Evolutionary conservation across 23 red algal genomes (phyloP), one percentile per base, ranked within the genome.

Genomic region (Agarophyton chilense): DNA sequence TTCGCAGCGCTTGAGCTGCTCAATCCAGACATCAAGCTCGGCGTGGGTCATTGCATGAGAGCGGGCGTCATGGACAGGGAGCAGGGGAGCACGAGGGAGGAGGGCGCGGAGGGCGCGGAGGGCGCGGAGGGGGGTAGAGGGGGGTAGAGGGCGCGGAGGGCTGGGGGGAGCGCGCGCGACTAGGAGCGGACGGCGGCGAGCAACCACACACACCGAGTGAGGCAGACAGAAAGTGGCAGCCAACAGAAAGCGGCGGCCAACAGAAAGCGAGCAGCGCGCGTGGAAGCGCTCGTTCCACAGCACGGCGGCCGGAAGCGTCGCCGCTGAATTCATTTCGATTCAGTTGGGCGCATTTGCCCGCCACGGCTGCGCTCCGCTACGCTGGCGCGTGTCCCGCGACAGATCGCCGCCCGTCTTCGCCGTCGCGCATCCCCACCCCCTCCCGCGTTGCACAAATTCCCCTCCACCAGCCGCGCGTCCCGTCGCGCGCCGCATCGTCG

Each of bases 1-100:
- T 81, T 95, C 90, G 55, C 92, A 98, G 81, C 86, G 89, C 83
- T 98, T 92, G 51, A 98, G 83, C 83, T 98, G 92, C 50, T 90
- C 87, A 56, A 98, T 94, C 93, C 94, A 98, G 19, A 33, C 52
- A 32, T 98, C 96, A 16, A 98, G 68, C 32, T 98, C 93, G n/a
- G 82, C 82, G n/a, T 31, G 44, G 0, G 90, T 73, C 90, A 93
- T 93, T 51, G 51, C 79, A 47, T 6, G 13, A 13, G 58, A 2
- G 64, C 38, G 32, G 74, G 45, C 49, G 46, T 47, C 49, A 78
- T 52, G 38, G 52, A 57, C 49, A 4, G 45, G 1, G 45, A 44
- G 5, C 43, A 38, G 72, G 49, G 72, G 72, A 26, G 72, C 35
- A 22, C 7, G 64, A 45, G 64, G 38, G 41, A 39, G 54, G 10